phyloP scores from a whole-genome alignment of 1,284 basidiomycete genomes.

The Abortiporus biennis region DNA sequence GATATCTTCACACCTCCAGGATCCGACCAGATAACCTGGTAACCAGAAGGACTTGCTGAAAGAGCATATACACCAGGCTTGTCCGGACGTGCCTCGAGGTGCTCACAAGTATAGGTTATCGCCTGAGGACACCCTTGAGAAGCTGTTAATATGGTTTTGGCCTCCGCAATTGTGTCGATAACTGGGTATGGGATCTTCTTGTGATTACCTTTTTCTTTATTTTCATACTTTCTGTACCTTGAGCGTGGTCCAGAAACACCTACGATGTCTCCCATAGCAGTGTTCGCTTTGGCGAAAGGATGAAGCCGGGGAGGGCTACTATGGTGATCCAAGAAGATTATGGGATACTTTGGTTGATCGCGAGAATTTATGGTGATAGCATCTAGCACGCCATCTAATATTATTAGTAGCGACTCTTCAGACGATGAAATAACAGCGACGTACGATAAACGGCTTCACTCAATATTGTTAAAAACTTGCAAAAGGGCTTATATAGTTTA shows the following conservation, averaged over 20 bases:
- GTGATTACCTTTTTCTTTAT: too few relatives aligned
- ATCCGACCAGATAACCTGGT: conserved; percentile 6
- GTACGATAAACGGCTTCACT: neutral
- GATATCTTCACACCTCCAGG: conserved; percentile 5
- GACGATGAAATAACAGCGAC: neutral
- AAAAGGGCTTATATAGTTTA: neutral
- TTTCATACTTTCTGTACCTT: too few relatives aligned
- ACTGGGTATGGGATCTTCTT: conserved; percentile 2
- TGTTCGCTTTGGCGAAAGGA: too few relatives aligned
- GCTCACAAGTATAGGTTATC: conserved; percentile 3
- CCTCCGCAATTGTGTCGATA: conserved; percentile 1
- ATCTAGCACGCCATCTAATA: neutral
- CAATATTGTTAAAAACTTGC: neutral
- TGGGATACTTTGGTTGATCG: neutral
- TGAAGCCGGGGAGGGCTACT: neutral
- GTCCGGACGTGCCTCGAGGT: conserved; percentile 7
- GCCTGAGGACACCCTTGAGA: neutral
- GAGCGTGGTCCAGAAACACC: too few relatives aligned
- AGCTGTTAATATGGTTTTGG: neutral
- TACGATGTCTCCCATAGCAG: too few relatives aligned
- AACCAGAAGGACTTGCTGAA: neutral
- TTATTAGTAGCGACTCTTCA: too few relatives aligned
- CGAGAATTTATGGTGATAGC: neutral
- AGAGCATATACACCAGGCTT: conserved; percentile 5
- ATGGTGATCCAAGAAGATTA: conserved; percentile 8